Base-by-base conservation (phyloP, 2,329 filamentous ascomycete genomes). In the Aspergillus awamori region DNA sequence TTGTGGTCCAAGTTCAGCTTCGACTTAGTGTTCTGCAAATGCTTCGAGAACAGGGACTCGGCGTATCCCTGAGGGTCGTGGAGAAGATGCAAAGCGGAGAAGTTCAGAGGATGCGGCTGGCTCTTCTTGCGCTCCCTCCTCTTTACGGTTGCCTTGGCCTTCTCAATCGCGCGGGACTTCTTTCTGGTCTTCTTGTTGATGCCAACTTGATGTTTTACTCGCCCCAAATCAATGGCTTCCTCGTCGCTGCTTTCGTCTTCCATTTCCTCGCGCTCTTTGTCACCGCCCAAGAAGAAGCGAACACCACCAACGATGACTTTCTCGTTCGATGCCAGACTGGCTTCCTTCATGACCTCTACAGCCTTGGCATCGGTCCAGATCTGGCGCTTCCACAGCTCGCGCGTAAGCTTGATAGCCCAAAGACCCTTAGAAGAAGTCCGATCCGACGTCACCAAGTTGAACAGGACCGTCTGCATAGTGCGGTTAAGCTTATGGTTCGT, bases 181-280 rank as follows among this genome's bases (percentile, higher is more conserved):
- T 98, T 98, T 75, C 90, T 94, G 15, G 88, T 90, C 83, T 98
- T 99, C 80, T 98, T 99, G 83, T 97, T 98, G 80, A 98, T 96
- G 47, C 88, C 90, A 28, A 88, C 85, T 76, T 95, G 90, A 76
- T 97, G 93, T 74, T 89, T 89, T 59, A 98, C 79, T 75, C 91
- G 91, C 61, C 84, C 87, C 68, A 99, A 85, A 74, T 98, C 93
- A 36, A 89, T 77, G 15, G 87, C 80, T 1, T 87, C 86, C 45
- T 92, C 90, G 45, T 96, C 92, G 72, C 90, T 93, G 77, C 88
- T 92, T 65, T 96, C 92, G 64, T 98, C 94, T 59, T 96, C 92
- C 54, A 92, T 83, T 69, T 97, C 94, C 75, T 99, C 95, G 67
- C 93, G 87, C 78, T 98, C 95, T 77, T 96, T 94, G 76, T 99